Percentiles rank a stretch among this genome's conserved stretches.
Evolutionary conservation across 2,329 filamentous ascomycete species (phyloP).

Genomic region (Thermomyces lanuginosus): DNA sequence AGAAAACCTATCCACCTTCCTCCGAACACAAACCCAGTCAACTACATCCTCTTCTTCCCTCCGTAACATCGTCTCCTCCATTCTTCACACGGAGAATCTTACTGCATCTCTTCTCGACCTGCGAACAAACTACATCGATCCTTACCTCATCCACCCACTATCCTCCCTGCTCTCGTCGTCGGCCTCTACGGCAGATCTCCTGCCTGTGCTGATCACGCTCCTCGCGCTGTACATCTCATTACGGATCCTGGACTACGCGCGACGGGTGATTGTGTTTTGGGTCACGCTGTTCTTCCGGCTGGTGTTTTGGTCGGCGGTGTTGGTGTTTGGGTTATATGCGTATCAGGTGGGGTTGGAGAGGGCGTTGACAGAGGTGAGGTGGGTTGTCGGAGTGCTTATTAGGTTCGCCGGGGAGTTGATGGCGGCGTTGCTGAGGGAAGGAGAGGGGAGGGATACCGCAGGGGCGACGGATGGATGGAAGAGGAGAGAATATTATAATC

Average conservation of each 20-base stretch:
- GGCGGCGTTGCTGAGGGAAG: slow-evolving; percentile 7
- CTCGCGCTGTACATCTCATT: slow-evolving; percentile 47
- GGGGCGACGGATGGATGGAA: no score
- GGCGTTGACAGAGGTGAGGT: slow-evolving; percentile 22
- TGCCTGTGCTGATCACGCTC: slow-evolving; percentile 34
- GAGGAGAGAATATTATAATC: no score
- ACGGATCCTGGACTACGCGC: slow-evolving; percentile 51
- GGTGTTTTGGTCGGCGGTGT: slow-evolving; percentile 47
- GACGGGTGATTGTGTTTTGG: slow-evolving; percentile 61
- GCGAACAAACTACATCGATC: slow-evolving; percentile 29
- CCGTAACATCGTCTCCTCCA: slow-evolving; percentile 4
- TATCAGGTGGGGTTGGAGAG: slow-evolving; percentile 27
- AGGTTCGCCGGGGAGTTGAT: slow-evolving; percentile 45
- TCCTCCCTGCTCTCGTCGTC: slow-evolving; percentile 19
- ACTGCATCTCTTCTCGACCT: slow-evolving; percentile 11
- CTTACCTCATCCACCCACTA: slow-evolving; percentile 31
- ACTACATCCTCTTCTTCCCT: slow-evolving; percentile 6
- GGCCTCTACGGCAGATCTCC: slow-evolving; percentile 21
- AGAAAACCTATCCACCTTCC: slow-evolving; percentile 10
- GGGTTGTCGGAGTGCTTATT: slow-evolving; percentile 48
- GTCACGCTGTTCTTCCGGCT: slow-evolving; percentile 48
- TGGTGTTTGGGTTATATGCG: slow-evolving; percentile 38
- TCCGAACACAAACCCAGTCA: no score
- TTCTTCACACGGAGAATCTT: slow-evolving; percentile 8
- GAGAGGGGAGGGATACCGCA: no score